Evolutionary conservation across 257 asterid species (phyloP), one percentile per base, ranked within the genome.

Genomic region (Solanum appendiculatum): DNA sequence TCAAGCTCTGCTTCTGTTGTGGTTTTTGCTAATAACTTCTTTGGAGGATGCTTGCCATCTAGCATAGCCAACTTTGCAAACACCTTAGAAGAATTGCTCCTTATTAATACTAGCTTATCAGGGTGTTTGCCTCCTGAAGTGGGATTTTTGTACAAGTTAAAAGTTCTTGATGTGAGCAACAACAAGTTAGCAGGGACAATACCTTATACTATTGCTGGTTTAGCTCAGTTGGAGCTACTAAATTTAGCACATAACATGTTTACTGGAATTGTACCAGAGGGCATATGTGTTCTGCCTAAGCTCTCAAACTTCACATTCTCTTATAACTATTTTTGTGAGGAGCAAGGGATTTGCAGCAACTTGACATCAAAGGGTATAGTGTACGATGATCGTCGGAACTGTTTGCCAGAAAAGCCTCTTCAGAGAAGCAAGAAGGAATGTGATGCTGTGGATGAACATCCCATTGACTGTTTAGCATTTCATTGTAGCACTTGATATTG

Each of bases 381-480:
- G 25, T 93, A 84, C 9, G 96, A 94, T 85, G 96, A 93, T 70
- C 93, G 94, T n/a, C 73, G 89, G 5, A 95, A 93, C 86, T 95
- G 98, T 85, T 75, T 95, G 91, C 92, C 88, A 12, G 92, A 85
- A 39, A 95, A 92, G 92, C 90, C 93, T 29, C 58, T 88, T 44
- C 98, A 95, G 90, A 92, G 98, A 92, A 93, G 93, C 84, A 91
- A 89, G 92, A 92, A 93, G 92, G 95, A 92, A 86, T 95, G 98
- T 88, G 92, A 84, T 27, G 93, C 92, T 16, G 93, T 81, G 70
- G 29, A 56, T 25, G 85, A 81, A 86, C 86, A 90, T 89, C 94
- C 95, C 29, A 91, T 92, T 56, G 92, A 92, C 23, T 95, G 97
- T 91, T 72, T 87, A 56, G 89, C 88, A 82, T 37, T 82, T 70